Conservation (phyloP, 345 rosid species). For the Bruguiera parviflora region DNA sequence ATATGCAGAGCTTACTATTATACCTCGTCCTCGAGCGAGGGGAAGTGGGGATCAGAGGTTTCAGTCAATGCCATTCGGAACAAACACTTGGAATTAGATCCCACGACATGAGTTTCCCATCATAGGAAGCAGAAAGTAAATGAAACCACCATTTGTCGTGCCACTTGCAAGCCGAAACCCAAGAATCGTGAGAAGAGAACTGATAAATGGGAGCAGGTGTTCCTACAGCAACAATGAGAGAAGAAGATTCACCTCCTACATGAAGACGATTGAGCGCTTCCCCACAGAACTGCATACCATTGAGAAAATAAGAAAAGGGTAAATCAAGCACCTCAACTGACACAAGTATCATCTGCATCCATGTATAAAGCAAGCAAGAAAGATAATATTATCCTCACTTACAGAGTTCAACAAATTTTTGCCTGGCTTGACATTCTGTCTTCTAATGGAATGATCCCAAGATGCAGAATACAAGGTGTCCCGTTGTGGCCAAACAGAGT, state of each 20-base stretch:
- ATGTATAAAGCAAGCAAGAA: neutral
- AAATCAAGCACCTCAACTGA: slow-evolving; percentile 2
- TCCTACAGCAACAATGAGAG: slow-evolving; percentile 77
- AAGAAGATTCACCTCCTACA: slow-evolving; percentile 90
- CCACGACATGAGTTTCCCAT: slow-evolving; percentile 98
- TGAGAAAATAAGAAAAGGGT: neutral
- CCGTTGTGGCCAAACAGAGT: slow-evolving; percentile 71
- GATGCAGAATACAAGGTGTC: slow-evolving; percentile 78
- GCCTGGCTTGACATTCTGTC: slow-evolving; percentile 85
- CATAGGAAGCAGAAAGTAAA: slow-evolving; percentile 86
- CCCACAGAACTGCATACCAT: slow-evolving; percentile 59
- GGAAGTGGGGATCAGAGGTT: too few relatives aligned
- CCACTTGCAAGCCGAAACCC: slow-evolving; percentile 97
- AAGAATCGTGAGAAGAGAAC: slow-evolving; percentile 77
- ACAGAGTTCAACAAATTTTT: slow-evolving; percentile 67
- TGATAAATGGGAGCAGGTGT: slow-evolving; percentile 80
- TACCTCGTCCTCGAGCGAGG: slow-evolving; percentile 80
- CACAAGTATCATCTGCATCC: neutral
- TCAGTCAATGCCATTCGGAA: too few relatives aligned
- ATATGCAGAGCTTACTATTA: neutral
- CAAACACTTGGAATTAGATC: slow-evolving; percentile 44
- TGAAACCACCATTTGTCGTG: slow-evolving; percentile 70
- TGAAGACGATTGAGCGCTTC: slow-evolving; percentile 74
- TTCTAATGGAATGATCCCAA: slow-evolving; percentile 89
- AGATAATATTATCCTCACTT: slow-evolving; percentile 20